Base-by-base conservation (phyloP, 139 green algal species). In the Spirogloea muscicola region DNA sequence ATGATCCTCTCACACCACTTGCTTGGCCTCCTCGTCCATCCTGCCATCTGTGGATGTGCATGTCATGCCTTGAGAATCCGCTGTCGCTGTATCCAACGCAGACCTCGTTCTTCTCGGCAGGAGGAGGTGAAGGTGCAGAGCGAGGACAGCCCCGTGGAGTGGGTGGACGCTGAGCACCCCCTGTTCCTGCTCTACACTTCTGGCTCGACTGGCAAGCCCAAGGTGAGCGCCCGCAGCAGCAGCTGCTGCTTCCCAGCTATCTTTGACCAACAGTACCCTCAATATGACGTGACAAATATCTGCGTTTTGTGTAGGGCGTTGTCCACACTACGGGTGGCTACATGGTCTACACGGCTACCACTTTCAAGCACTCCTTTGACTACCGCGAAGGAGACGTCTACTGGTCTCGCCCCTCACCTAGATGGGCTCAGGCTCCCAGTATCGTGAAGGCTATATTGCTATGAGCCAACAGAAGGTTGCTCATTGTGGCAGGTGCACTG, bases 171-270 rank as follows among this genome's bases (percentile, higher is more conserved):
- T 13, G 66, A 81, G 86, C 82, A 92, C 60, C 89, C 92, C 1
- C 84, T 93, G 33, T 98, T 98, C 85, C 78, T 79, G 80, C 92
- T 98, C 7, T 98, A 96, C 90, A 97, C 93, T 31, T 90, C 76
- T 2, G 93, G 93, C 4, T 91, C 82, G 63, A 98, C 93, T 76
- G 93, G 94, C 43, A 93, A 94, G 81, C 94, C 94, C 71, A 98
- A 98, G 90, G 57, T 65, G 31, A 58, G 57, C 36, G 13, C 16
- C 18, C 18, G 21, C n/a, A n/a, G n/a, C n/a, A n/a, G n/a, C n/a
- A n/a, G n/a, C n/a, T 44, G 49, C 29, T 59, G 62, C 41, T 52
- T 52, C 13, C 16, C 16, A 16, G 13, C 13, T 52, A 27, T 16
- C 16, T 52, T 13, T 52, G 16, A 16, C 13, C 13, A 16, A 52